Evolutionary conservation across 2,329 filamentous ascomycete genomes (phyloP).

Genomic region (Bipolaris bicolor): DNA sequence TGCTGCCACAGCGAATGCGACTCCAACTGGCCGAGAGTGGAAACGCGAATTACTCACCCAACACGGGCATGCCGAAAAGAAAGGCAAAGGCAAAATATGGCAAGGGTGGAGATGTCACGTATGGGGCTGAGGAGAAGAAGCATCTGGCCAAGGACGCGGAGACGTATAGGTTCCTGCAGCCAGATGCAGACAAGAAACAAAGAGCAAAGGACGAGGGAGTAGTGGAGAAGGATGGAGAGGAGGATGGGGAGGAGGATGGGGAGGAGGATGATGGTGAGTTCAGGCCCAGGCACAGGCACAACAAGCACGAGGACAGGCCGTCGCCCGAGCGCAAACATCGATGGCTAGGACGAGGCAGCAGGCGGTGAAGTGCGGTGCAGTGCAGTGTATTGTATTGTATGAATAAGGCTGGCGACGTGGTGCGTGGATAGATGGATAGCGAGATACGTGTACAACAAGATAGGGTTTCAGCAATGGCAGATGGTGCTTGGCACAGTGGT

Average conservation of each 20-base stretch:
- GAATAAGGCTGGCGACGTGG: too few species aligned
- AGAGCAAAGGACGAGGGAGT: background rate
- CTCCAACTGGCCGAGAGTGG: conserved; percentile 6
- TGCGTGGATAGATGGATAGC: background rate
- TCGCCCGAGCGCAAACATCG: background rate
- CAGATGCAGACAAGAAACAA: background rate
- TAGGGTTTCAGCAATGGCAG: background rate
- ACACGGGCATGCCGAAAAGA: conserved; percentile 12
- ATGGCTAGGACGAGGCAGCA: background rate
- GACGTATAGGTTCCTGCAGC: background rate
- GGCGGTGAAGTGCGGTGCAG: background rate
- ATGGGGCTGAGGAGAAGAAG: conserved; percentile 13
- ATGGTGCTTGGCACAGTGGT: background rate
- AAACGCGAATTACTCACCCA: conserved; percentile 4
- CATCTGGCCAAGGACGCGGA: background rate
- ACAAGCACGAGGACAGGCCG: too few species aligned
- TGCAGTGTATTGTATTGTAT: background rate
- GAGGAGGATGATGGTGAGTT: background rate
- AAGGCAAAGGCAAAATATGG: conserved; percentile 5
- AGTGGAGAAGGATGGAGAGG: background rate
- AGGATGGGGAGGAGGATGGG: background rate
- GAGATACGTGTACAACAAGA: background rate
- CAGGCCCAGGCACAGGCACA: too few species aligned
- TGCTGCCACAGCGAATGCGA: conserved; percentile 22
- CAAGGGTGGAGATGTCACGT: background rate